Percentiles rank a stretch among this genome's conserved stretches.
These are phyloP conservation scores for Phytophthora melonis DNA, from an alignment of 352 stramenopile species.

Conservation along the genomic window DNA sequence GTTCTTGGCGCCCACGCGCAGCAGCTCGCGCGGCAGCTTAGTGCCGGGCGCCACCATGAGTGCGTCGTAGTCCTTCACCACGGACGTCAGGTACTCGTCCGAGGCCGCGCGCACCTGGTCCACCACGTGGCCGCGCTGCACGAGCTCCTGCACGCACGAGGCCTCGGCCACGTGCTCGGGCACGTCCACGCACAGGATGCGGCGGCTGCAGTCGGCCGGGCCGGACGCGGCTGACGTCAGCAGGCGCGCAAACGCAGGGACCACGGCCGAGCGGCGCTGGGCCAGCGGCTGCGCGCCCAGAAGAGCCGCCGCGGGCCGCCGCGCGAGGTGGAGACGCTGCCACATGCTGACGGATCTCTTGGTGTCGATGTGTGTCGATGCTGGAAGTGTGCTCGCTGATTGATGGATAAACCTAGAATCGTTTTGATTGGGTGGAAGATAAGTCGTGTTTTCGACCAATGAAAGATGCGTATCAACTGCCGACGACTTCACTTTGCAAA, in stretches of 20 bases:
- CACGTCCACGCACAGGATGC: conserved; percentile 75
- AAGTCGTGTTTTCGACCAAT: conserved; percentile 18
- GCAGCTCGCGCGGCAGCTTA: conserved; percentile 52
- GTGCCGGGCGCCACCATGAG: conserved; percentile 66
- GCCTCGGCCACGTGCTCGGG: conserved; percentile 56
- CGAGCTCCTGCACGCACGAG: conserved; percentile 71
- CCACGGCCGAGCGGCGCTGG: not conserved
- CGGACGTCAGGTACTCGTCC: conserved; percentile 39
- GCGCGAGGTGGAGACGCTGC: conserved; percentile 30
- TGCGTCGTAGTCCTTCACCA: conserved; percentile 66
- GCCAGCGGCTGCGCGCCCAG: not conserved
- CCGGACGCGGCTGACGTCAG: conserved; percentile 17
- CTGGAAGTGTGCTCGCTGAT: conserved; percentile 8
- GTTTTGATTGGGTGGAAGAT: not conserved
- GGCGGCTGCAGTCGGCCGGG: conserved; percentile 24
- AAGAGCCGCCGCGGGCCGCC: conserved; percentile 14
- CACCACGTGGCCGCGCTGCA: conserved; percentile 74
- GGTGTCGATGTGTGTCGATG: not conserved
- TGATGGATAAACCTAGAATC: not conserved
- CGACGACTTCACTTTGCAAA: not conserved
- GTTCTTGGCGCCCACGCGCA: conserved; percentile 49
- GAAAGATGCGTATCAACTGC: not conserved
- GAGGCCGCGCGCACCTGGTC: conserved; percentile 55
- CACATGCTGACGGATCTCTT: conserved; percentile 25
- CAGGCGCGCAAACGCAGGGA: conserved; percentile 11